A percentile compares a stretch with the other conserved stretches of the same genome.
These are phyloP conservation scores for Microdochium nivale DNA, from an alignment of 2,329 filamentous ascomycete species.

Conservation along the genomic window DNA sequence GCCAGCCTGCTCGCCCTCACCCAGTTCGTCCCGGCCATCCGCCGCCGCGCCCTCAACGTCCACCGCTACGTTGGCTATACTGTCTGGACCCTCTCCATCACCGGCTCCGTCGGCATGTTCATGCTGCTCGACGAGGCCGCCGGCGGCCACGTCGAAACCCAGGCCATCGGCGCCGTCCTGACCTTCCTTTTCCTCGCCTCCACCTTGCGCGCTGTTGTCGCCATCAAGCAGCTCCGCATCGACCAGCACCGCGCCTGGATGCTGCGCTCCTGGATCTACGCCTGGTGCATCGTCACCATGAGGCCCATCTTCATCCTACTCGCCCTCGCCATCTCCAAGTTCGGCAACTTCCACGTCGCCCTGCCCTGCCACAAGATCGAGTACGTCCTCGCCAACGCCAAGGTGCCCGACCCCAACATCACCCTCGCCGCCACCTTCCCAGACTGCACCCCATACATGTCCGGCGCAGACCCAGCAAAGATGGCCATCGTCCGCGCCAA, in stretches of 20 bases:
- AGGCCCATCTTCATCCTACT: slow-evolving; percentile 37
- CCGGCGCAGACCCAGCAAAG: slow-evolving; percentile 12
- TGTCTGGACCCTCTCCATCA: slow-evolving; percentile 35
- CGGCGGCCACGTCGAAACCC: slow-evolving; percentile 44
- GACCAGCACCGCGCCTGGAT: slow-evolving; percentile 59
- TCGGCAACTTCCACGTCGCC: slow-evolving; percentile 15
- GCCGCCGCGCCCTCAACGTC: slow-evolving; percentile 38
- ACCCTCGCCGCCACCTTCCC: slow-evolving; percentile 26
- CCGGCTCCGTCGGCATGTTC: slow-evolving; percentile 38
- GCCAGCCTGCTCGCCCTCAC: slow-evolving; percentile 32
- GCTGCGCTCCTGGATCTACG: slow-evolving; percentile 44
- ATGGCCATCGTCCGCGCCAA: slow-evolving; percentile 23
- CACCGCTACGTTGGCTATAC: slow-evolving; percentile 55
- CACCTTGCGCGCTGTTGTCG: slow-evolving; percentile 39
- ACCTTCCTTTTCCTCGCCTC: slow-evolving; percentile 33
- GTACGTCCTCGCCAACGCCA: slow-evolving; percentile 10
- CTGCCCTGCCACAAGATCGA: slow-evolving; percentile 40
- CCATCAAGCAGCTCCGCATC: slow-evolving; percentile 52
- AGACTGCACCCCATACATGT: slow-evolving; percentile 30
- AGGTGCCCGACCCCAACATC: neutral
- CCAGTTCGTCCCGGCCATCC: slow-evolving; percentile 39
- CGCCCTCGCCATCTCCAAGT: slow-evolving; percentile 24
- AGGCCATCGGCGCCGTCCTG: slow-evolving; percentile 32
- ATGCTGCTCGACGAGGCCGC: slow-evolving; percentile 43
- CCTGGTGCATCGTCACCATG: slow-evolving; percentile 40